phyloP scores from a whole-genome alignment of 768 basidiomycete genomes.

The Termitomyces sp. region DNA sequence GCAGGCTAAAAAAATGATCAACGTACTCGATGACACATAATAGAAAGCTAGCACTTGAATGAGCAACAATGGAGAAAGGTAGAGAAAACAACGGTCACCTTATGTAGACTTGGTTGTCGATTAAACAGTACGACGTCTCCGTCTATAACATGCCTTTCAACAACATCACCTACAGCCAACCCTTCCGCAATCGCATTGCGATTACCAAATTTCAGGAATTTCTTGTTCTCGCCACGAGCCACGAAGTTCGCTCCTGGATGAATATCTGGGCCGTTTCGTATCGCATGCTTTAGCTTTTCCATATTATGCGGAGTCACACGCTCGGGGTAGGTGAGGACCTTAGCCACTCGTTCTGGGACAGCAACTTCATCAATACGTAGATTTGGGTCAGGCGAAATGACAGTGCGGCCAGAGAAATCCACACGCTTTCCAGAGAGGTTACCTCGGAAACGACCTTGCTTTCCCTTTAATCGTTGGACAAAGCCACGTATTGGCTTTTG shows the following conservation, averaged over 20 bases:
- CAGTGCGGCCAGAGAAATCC: constrained; percentile 96
- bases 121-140: constrained; percentile 98
- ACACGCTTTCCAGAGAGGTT: constrained; percentile 99
- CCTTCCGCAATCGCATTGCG: constrained; percentile 74
- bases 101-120: constrained; percentile 97
- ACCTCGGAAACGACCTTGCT: constrained; percentile 97
- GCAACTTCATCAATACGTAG: constrained; percentile 98
- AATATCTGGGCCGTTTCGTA: constrained; percentile 82
- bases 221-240: constrained; percentile 78
- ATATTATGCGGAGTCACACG: constrained; percentile 92
- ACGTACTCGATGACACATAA: constrained; percentile 93
- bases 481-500: constrained; percentile 97
- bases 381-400: constrained; percentile 99
- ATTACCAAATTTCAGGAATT: constrained; percentile 86
- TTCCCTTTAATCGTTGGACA: constrained; percentile 96
- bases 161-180: constrained; percentile 81
- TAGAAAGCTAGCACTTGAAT: constrained; percentile 64
- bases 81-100: constrained; percentile 35
- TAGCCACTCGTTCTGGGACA: constrained; percentile 91
- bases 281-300: constrained; percentile 61
- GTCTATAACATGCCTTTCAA: constrained; percentile 92
- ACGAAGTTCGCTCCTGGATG: constrained; percentile 98
- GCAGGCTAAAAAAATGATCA: not conserved
- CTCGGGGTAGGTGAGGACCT: constrained; percentile 94
- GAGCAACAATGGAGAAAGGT: not conserved